These are phyloP conservation scores for Elaphomyces granulatus DNA, from an alignment of 495 filamentous ascomycete species.

Conservation along the genomic window DNA sequence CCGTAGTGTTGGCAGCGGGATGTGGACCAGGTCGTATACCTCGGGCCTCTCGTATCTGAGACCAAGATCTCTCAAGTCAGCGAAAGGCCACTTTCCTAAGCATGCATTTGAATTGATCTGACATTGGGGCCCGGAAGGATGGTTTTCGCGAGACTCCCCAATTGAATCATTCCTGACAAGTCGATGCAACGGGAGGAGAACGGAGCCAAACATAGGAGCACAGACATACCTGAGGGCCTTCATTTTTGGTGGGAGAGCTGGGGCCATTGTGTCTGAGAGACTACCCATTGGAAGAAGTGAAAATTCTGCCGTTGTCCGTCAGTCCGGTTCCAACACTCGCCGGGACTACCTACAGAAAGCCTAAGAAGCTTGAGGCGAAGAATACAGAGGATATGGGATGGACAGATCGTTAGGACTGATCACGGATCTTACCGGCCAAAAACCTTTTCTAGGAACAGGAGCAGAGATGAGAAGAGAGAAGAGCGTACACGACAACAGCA, in stretches of 20 bases:
- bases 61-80: conserved; percentile 2
- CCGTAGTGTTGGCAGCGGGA: conserved; percentile 44
- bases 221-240: conserved; percentile 41
- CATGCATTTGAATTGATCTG: background rate
- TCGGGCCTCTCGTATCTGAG: conserved; percentile 47
- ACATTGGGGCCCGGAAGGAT: background rate
- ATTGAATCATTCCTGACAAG: background rate
- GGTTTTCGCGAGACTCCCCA: background rate
- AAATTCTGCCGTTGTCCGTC: too few relatives aligned
- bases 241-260: conserved; percentile 38
- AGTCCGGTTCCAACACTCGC: too few relatives aligned
- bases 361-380: too few relatives aligned
- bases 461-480: too few relatives aligned
- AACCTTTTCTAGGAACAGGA: too few relatives aligned
- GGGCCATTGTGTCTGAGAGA: conserved; percentile 1
- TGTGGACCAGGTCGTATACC: conserved; percentile 42
- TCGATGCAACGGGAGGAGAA: background rate
- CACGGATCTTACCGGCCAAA: too few relatives aligned
- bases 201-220: background rate
- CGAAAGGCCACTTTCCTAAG: background rate
- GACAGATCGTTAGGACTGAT: too few relatives aligned
- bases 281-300: too few relatives aligned
- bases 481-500: too few relatives aligned
- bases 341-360: too few relatives aligned
- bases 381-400: too few relatives aligned